phyloP scores from a whole-genome alignment of 2,329 filamentous ascomycete genomes.

The Pseudogymnoascus sp. region DNA sequence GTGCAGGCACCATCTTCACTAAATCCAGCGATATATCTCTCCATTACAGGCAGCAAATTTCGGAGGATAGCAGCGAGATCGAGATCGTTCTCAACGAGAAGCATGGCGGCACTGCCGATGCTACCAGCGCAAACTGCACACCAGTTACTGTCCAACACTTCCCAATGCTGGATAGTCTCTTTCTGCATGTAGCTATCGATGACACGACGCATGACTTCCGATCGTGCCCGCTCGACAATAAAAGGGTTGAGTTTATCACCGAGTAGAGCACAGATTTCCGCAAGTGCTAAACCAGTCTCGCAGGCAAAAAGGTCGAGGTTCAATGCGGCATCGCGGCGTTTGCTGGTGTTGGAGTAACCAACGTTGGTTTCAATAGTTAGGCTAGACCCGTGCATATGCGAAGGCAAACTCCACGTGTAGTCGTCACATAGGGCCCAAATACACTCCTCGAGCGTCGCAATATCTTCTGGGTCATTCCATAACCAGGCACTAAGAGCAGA shows the following conservation, averaged over 20 bases:
- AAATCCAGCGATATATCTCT: background rate
- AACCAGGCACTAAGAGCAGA: background rate
- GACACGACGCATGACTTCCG: background rate
- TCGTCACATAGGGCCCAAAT: background rate
- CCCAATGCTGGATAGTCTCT: background rate
- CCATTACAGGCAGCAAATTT: background rate
- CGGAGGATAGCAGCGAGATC: background rate
- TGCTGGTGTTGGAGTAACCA: background rate
- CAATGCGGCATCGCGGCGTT: background rate
- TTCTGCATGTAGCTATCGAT: background rate
- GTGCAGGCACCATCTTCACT: background rate
- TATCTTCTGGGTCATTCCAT: background rate
- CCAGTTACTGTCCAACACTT: background rate
- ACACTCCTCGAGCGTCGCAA: background rate
- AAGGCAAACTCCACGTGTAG: constrained; percentile 4
- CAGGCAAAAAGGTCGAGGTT: constrained; percentile 4
- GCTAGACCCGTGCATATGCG: background rate
- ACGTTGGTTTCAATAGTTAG: background rate
- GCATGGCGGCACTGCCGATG: background rate
- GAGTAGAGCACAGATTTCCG: background rate
- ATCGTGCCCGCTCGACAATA: background rate
- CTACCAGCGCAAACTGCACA: background rate
- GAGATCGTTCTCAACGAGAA: background rate
- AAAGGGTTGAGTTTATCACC: background rate
- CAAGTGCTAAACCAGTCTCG: background rate